Evolutionary conservation across 1,284 basidiomycete species (phyloP).

Genomic region (Ganoderma boninense): DNA sequence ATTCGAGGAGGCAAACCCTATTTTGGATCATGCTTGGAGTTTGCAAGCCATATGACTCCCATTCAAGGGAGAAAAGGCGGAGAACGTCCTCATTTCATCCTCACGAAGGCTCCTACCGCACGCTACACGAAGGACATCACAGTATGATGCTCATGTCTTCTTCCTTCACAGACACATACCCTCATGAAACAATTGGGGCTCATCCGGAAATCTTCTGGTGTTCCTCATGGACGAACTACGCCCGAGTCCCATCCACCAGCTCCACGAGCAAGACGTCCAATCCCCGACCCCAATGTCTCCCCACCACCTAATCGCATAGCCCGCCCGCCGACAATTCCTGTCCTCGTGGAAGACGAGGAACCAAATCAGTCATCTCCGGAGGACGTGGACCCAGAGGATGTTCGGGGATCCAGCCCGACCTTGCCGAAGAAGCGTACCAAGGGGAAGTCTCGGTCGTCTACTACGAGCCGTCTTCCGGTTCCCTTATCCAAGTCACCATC

Average conservation of each 20-base stretch:
- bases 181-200: conserved; percentile 72
- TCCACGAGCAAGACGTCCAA: conserved; percentile 54
- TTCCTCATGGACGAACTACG: conserved; percentile 46
- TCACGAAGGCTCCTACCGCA: not conserved
- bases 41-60: no score
- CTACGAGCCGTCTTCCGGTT: conserved; percentile 51
- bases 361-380: conserved; percentile 44
- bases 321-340: conserved; percentile 70
- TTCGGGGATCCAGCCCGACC: conserved; percentile 46
- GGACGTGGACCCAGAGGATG: conserved; percentile 49
- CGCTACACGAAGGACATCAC: not conserved
- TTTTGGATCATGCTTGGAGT: no score
- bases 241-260: conserved; percentile 53
- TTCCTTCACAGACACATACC: conserved; percentile 57
- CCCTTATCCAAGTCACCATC: conserved; percentile 51
- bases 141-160: not conserved
- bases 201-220: conserved; percentile 67
- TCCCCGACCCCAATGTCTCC: conserved; percentile 51
- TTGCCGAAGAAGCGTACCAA: conserved; percentile 43
- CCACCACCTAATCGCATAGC: conserved; percentile 65
- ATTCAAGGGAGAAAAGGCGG: no score
- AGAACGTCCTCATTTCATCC: not conserved
- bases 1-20: not conserved
- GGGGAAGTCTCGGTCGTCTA: conserved; percentile 37
- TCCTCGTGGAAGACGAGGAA: conserved; percentile 76